These are phyloP conservation scores for Cutaneotrichosporon sp. DNA, from an alignment of 1,284 basidiomycete genomes.

Conservation along the genomic window DNA sequence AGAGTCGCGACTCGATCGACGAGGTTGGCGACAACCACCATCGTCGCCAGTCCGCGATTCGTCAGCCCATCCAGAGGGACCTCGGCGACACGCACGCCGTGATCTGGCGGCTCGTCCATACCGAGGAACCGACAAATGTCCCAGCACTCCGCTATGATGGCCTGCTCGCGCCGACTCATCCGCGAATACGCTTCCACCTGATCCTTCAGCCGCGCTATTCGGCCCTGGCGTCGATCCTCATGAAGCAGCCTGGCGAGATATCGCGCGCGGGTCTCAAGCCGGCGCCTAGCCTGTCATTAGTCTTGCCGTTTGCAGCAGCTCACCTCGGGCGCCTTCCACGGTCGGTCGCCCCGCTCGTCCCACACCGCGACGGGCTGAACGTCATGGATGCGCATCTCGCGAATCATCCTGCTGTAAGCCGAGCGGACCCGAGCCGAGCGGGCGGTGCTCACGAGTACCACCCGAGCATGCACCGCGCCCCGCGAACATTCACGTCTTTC, in stretches of 20 bases:
- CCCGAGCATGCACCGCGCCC: constrained; percentile 34
- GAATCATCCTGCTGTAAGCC: constrained; percentile 34
- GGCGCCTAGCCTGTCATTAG: constrained; percentile 16
- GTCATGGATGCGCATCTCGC: constrained; percentile 31
- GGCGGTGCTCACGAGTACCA: constrained; percentile 39
- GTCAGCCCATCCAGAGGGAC: too few relatives aligned
- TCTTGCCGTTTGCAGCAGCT: background rate
- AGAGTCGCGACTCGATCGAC: constrained; percentile 2
- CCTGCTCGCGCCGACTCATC: background rate
- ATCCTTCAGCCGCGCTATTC: constrained; percentile 13
- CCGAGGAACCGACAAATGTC: background rate
- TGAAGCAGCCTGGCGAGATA: constrained; percentile 33
- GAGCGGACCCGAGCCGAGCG: background rate
- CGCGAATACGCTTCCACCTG: background rate
- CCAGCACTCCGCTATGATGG: background rate
- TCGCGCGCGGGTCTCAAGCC: constrained; percentile 19
- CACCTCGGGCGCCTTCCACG: constrained; percentile 48
- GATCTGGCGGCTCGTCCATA: background rate
- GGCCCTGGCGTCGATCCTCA: constrained; percentile 30
- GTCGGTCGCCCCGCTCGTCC: constrained; percentile 42
- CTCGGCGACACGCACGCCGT: too few relatives aligned
- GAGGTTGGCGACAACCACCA: background rate
- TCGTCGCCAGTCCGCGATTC: background rate
- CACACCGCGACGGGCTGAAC: constrained; percentile 44
- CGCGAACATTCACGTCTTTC: constrained; percentile 17